Base-by-base conservation (phyloP, 768 basidiomycete species). In the Lentinula lateritia region DNA sequence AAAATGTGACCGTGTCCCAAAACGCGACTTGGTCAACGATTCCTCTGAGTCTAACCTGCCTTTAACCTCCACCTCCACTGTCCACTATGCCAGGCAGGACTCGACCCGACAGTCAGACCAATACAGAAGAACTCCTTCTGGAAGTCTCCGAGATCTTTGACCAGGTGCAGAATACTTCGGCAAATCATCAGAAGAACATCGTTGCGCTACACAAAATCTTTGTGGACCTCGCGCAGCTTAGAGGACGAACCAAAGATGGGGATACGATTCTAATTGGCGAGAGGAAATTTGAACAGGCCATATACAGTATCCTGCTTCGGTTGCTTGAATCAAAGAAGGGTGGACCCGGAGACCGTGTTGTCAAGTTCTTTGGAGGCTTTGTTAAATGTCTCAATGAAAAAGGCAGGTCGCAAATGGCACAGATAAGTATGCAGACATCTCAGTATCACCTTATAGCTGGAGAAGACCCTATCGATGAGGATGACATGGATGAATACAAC, bases 181-280 rank as follows among this genome's bases (percentile, higher is more conserved):
- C 90, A 8, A 94, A 92, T 71, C 95, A 98, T 72, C 86, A 88
- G 63, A 97, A 97, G 79, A 96, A 97, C 74, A 77, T 88, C 55
- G 87, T 93, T 45, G 85, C 86, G 0, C 81, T 97, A 3, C 80
- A 92, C 77, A 93, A 93, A 71, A 73, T 95, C 45, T 93, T 95
- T 61, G 60, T 74, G 4, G 80, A 89, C 58, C 88, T 87, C 9
- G 84, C 87, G 0, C 66, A 74, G 13, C 75, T 79, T 65, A 83
- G 76, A 2, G 79, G 87, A 63, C 60, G 76, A 2, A 69, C 82
- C n/a, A 74, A 77, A 38, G 78, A 81, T 55, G 83, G 59, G 28
- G 48, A 84, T 8, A 74, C 71, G 50, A 88, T 83, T 66, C 79
- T 90, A 16, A 78, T 80, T 0, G 96, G 95, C 6, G 95, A 96